Percentiles rank a stretch among this genome's conserved stretches.
Conservation (phyloP, 768 basidiomycete species). For the Pleurotus tuber-regium region DNA sequence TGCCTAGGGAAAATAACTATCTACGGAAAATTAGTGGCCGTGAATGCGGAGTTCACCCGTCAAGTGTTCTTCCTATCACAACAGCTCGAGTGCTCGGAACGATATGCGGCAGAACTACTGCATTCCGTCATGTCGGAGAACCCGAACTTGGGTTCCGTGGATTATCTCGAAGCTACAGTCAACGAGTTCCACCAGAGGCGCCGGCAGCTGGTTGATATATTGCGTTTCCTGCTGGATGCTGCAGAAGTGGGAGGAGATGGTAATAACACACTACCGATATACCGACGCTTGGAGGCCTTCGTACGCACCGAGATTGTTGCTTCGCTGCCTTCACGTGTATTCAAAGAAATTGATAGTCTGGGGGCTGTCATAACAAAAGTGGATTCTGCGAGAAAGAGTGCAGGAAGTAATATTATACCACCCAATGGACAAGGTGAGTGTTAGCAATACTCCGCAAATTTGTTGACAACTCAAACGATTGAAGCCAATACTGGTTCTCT, state of each 20-base stretch:
- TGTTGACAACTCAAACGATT: conserved; percentile 2
- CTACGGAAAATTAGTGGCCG: conserved; percentile 62
- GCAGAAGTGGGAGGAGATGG: conserved; percentile 25
- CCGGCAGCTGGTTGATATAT: conserved; percentile 65
- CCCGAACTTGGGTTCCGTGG: conserved; percentile 59
- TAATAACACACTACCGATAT: conserved; percentile 36
- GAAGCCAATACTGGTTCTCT: conserved; percentile 45
- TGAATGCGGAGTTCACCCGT: conserved; percentile 77
- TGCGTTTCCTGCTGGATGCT: conserved; percentile 67
- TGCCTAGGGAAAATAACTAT: conserved; percentile 61
- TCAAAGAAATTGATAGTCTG: conserved; percentile 62
- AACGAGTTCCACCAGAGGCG: conserved; percentile 69
- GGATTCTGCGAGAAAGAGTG: conserved; percentile 59
- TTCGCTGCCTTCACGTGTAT: conserved; percentile 52
- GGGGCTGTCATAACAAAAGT: conserved; percentile 52
- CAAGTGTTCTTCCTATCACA: conserved; percentile 79
- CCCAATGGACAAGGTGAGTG: conserved; percentile 56
- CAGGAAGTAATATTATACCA: conserved; percentile 55
- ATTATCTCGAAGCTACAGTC: conserved; percentile 62
- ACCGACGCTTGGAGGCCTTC: conserved; percentile 52
- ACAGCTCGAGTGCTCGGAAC: conserved; percentile 81
- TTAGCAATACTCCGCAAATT: background rate
- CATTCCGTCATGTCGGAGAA: conserved; percentile 60
- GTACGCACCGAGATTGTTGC: conserved; percentile 54
- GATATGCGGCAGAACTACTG: conserved; percentile 68